Evolutionary conservation across 164 flowering plant species (phyloP).

Genomic region (Aristolochia californica): DNA sequence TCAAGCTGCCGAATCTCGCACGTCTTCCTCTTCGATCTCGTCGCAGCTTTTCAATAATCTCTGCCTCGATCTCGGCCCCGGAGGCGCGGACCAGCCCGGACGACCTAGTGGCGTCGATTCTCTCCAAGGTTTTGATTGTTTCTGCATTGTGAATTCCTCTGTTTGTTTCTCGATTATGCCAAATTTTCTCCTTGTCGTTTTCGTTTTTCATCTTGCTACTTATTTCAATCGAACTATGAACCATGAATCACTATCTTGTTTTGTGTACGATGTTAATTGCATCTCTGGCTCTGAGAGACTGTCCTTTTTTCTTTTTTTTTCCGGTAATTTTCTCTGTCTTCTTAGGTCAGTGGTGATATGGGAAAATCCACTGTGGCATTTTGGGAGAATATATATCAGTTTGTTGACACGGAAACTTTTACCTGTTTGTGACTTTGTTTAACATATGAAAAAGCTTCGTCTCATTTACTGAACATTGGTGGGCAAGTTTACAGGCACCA

Average conservation of each 20-base stretch:
- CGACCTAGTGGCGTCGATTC: conserved; percentile 40
- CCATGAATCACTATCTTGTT: background rate
- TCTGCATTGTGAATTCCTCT: background rate
- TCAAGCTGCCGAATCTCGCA: background rate
- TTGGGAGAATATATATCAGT: background rate
- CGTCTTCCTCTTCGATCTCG: conserved; percentile 1
- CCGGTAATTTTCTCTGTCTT: too few relatives aligned
- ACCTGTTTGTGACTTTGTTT: too few relatives aligned
- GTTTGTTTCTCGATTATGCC: too few relatives aligned
- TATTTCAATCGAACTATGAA: too few relatives aligned
- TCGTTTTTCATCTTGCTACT: too few relatives aligned
- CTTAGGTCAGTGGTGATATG: too few relatives aligned
- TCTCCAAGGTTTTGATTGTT: conserved; percentile 37
- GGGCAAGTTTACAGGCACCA: too few relatives aligned
- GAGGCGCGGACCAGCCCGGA: conserved; percentile 28
- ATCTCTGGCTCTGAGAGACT: background rate
- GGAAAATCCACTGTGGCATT: background rate
- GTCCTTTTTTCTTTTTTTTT: background rate
- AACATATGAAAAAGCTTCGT: too few relatives aligned
- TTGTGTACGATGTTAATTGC: too few relatives aligned
- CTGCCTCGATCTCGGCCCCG: conserved; percentile 19
- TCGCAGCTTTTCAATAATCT: conserved; percentile 1
- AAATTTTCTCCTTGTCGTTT: too few relatives aligned
- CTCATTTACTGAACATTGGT: too few relatives aligned
- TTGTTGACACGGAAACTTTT: too few relatives aligned